phyloP scores from a whole-genome alignment of 1,284 basidiomycete species.

The Cutaneotrichosporon curvatum region DNA sequence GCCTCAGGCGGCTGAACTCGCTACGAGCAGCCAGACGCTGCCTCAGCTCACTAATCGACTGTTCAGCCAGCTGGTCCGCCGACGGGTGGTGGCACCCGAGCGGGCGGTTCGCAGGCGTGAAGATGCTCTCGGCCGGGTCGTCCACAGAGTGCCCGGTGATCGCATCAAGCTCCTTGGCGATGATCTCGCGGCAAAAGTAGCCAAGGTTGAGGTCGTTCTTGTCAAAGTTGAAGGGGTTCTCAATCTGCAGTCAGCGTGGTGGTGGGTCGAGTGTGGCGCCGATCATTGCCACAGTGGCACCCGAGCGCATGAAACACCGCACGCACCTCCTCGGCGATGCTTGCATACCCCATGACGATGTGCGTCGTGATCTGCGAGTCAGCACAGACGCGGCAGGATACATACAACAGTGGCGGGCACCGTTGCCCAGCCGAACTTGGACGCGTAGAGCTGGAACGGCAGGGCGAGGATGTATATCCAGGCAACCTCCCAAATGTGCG shows the following conservation, averaged over 20 bases:
- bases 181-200: conserved; percentile 43
- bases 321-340: conserved; percentile 24
- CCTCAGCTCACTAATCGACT: too few species aligned
- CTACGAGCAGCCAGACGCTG: too few species aligned
- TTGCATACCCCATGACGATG: conserved; percentile 44
- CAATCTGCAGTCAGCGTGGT: conserved; percentile 18
- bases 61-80: conserved; percentile 3
- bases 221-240: conserved; percentile 45
- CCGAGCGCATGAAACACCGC: not conserved
- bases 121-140: conserved; percentile 34
- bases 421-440: conserved; percentile 56
- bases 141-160: conserved; percentile 35
- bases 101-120: conserved; percentile 20
- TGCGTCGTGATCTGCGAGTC: conserved; percentile 32
- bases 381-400: not conserved
- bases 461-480: conserved; percentile 42
- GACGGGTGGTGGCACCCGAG: conserved; percentile 14
- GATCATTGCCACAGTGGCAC: too few species aligned
- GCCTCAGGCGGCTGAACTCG: too few species aligned
- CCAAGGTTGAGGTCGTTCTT: conserved; percentile 38
- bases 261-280: too few species aligned
- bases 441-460: conserved; percentile 63
- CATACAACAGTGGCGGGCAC: conserved; percentile 51
- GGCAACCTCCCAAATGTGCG: conserved; percentile 42
- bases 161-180: conserved; percentile 40